Conservation (phyloP, 2,329 filamentous ascomycete genomes). For the Clarireedia hainanense region DNA sequence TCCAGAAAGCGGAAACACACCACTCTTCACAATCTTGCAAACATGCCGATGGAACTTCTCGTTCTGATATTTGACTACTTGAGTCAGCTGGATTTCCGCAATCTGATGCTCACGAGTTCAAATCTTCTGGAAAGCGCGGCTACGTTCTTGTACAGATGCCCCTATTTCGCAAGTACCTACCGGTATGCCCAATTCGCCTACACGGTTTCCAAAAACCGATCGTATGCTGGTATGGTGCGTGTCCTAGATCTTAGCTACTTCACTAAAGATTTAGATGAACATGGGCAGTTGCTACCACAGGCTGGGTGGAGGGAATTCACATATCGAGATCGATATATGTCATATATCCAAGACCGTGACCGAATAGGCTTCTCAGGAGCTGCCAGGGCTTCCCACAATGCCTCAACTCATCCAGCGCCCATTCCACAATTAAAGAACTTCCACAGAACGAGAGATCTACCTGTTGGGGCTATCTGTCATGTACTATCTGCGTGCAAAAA, state of each 20-base stretch:
- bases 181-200: conserved; percentile 22
- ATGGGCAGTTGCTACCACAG: conserved; percentile 1
- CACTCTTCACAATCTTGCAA: conserved; percentile 10
- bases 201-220: conserved; percentile 12
- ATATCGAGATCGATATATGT: conserved; percentile 13
- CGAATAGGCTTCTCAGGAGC: not conserved
- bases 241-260: conserved; percentile 19
- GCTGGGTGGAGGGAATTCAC: conserved; percentile 24
- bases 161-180: conserved; percentile 20
- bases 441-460: conserved; percentile 15
- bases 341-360: conserved; percentile 2
- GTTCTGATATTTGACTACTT: conserved; percentile 16
- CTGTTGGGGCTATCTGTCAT: conserved; percentile 18
- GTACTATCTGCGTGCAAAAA: conserved; percentile 18
- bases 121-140: conserved; percentile 15
- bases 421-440: conserved; percentile 16
- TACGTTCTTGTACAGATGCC: conserved; percentile 14
- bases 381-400: not conserved
- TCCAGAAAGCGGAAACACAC: not conserved
- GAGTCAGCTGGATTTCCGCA: conserved; percentile 10
- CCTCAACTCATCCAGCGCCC: conserved; percentile 13
- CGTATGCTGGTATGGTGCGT: conserved; percentile 16
- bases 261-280: conserved; percentile 2
- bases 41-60: conserved; percentile 18
- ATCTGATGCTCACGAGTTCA: conserved; percentile 14